Evolutionary conservation across 148 eudicot species (phyloP).

Genomic region (Camellia lanceoleosa): DNA sequence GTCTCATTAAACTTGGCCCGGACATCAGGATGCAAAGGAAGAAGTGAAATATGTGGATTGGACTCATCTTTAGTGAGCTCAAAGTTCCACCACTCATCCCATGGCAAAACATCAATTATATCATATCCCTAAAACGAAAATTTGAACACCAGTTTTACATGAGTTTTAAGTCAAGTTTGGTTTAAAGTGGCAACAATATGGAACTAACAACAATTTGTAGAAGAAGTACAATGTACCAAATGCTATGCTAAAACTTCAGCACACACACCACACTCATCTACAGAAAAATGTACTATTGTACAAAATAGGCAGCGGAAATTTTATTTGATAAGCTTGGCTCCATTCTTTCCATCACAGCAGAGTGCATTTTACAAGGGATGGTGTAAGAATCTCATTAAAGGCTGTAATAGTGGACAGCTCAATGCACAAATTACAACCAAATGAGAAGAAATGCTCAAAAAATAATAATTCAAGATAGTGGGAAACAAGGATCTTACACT

Average conservation of each 20-base stretch:
- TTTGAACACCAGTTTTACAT: neutral
- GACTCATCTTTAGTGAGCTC: slow-evolving; percentile 77
- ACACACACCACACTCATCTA: neutral
- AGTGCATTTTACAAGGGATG: no score
- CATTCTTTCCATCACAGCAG: neutral
- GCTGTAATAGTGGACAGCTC: no score
- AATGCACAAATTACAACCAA: no score
- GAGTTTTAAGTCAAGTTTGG: slow-evolving; percentile 1
- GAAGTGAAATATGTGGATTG: slow-evolving; percentile 79
- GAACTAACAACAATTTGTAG: neutral
- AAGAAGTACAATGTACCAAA: neutral
- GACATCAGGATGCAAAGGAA: slow-evolving; percentile 82
- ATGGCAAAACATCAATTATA: slow-evolving; percentile 78
- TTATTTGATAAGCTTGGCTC: neutral
- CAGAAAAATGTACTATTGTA: no score
- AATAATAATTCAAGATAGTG: no score
- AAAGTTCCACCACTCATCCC: slow-evolving; percentile 99
- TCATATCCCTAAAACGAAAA: slow-evolving; percentile 64
- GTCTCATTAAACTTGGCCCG: slow-evolving; percentile 75
- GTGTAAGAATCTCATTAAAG: no score
- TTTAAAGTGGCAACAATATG: neutral
- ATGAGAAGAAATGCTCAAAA: no score
- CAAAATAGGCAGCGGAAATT: neutral
- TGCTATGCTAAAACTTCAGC: no score
- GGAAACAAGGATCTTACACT: no score